Base-by-base conservation (phyloP, 2,329 filamentous ascomycete species). In the Gliomastix tumulicola region DNA sequence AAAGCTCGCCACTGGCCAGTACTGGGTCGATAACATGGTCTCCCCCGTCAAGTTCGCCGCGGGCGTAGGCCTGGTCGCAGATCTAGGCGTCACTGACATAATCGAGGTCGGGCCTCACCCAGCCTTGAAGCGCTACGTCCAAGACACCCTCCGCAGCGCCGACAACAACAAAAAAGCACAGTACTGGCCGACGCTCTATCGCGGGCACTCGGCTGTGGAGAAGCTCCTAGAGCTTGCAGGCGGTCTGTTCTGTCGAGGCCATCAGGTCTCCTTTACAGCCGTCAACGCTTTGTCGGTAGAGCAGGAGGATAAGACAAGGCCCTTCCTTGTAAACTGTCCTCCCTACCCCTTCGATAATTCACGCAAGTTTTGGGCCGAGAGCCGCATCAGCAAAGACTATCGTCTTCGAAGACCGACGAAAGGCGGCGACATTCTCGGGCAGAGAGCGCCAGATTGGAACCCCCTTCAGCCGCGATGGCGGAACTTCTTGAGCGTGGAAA, bases 11-110 rank as follows among this genome's bases (percentile, higher is more conserved):
- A 27, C 32, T 5, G 45, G 36, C 13, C 34, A 47, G 11, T 62
- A 63, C 38, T 65, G 61, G 61, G 41, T 40, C 1, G 43, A 51
- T 15, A 65, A 65, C 36, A 47, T 63, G 48, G 41, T 45, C 6
- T 47, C 45, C 3, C 49, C 57, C 4, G 60, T 63, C 2, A n/a
- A n/a, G n/a, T n/a, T n/a, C n/a, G n/a, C n/a, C n/a, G n/a, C 31
- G 11, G 31, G 12, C 31, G 16, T 34, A 8, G 10, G 19, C 16
- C 15, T 19, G 16, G 19, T 16, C 10, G 10, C 12, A 10, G 31
- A 18, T 10, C 21, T 18, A 10, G 31, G 12, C 31, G 31, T 33
- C 9, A 21, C 12, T 8, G 15, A 35, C 18, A 16, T 11, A 10
- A 10, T 35, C 20, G 34, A 35, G 22, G 19, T 35, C 10, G 34